Percentiles rank a stretch among this genome's conserved stretches.
Evolutionary conservation across 306 rosid species (phyloP).

Genomic region (Prunus dulcis): DNA sequence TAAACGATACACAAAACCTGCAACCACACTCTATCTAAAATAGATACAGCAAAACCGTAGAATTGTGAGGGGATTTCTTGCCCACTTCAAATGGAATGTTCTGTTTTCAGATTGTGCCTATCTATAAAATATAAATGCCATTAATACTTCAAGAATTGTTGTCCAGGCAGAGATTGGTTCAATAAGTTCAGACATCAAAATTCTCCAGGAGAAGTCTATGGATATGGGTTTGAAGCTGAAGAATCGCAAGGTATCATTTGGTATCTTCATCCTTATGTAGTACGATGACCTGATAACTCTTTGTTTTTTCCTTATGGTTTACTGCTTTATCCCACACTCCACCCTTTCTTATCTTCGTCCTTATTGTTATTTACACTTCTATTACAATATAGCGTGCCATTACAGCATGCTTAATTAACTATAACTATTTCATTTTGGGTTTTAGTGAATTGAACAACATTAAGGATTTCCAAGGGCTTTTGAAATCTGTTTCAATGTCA

Average conservation of each 20-base stretch:
- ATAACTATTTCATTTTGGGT: not conserved
- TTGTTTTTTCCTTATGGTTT: not conserved
- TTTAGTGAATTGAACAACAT: not conserved
- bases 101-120: conserved; percentile 4
- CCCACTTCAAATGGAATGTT: not conserved
- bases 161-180: conserved; percentile 93
- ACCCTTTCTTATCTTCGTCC: not conserved
- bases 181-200: conserved; percentile 92
- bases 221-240: conserved; percentile 95
- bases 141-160: conserved; percentile 9
- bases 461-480: not conserved
- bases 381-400: not conserved
- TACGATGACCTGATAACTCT: not conserved
- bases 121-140: conserved; percentile 1
- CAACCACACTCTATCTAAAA: not conserved
- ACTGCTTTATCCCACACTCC: not conserved
- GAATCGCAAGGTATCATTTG: conserved; percentile 87
- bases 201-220: conserved; percentile 98
- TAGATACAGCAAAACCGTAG: not conserved
- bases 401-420: not conserved
- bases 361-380: not conserved
- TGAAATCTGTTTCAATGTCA: not conserved
- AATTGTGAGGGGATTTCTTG: not conserved
- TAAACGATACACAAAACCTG: not conserved
- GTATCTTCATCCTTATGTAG: not conserved